Conservation (phyloP, 2,329 filamentous ascomycete genomes). For the Talaromyces sp. region DNA sequence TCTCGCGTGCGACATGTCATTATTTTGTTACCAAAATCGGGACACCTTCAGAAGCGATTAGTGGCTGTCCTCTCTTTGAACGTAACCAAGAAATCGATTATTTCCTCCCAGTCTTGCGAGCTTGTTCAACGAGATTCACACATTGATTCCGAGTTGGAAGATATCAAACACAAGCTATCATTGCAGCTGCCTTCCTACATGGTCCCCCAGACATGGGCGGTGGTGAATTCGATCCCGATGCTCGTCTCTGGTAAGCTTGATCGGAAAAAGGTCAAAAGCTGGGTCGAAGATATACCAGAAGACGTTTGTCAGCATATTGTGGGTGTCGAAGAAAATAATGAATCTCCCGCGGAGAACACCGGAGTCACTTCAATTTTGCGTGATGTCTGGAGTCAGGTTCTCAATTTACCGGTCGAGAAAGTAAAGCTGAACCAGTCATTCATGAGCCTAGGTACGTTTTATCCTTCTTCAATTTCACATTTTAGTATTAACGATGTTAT, state of each 20-base stretch:
- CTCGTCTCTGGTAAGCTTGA: constrained; percentile 10
- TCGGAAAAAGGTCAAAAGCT: constrained; percentile 3
- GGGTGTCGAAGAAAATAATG: constrained; percentile 13
- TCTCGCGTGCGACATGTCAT: constrained; percentile 34
- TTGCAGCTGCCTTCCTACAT: constrained; percentile 17
- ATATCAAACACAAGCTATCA: constrained; percentile 15
- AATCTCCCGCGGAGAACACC: constrained; percentile 14
- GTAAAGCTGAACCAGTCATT: constrained; percentile 6
- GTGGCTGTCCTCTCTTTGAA: constrained; percentile 7
- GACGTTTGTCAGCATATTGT: constrained; percentile 30
- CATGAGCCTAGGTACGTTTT: constrained; percentile 7
- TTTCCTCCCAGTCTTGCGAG: constrained; percentile 16
- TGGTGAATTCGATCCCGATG: constrained; percentile 9
- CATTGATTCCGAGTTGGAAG: background rate
- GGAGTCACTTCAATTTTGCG: constrained; percentile 18
- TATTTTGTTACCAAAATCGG: constrained; percentile 7
- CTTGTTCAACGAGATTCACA: background rate
- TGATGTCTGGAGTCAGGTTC: constrained; percentile 26
- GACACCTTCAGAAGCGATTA: constrained; percentile 5
- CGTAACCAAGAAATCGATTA: constrained; percentile 2
- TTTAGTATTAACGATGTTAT: background rate
- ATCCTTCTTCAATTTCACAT: background rate
- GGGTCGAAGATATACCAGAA: constrained; percentile 15
- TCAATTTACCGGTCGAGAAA: constrained; percentile 5
- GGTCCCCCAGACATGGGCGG: constrained; percentile 10